Base-by-base conservation (phyloP, 495 filamentous ascomycete genomes). In the Penicilliopsis zonata region DNA sequence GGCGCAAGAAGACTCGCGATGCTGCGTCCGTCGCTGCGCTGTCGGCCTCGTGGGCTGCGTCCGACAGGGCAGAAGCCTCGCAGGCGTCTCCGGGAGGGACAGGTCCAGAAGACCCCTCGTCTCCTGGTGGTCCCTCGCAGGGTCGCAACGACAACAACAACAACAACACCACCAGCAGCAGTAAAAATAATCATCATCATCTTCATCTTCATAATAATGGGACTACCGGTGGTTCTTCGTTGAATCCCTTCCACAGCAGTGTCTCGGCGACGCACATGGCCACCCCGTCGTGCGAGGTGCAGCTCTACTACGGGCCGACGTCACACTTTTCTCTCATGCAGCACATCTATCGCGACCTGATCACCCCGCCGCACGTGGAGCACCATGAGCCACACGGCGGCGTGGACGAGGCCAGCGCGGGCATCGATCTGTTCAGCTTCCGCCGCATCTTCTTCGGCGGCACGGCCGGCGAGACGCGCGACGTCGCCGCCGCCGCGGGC, bases 321-420 rank as follows among this genome's bases (percentile, higher is more conserved):
- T 65, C 62, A 3, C 56, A 64, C 33, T 67, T 67, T 34, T 44
- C 60, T 1, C 52, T 67, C 0, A 60, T 65, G 51, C 57, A 63
- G 26, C 51, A 63, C 22, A 47, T 65, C 19, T 62, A 67, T 31
- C 44, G 56, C 5, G 58, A 57, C 24, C 39, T 65, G 8, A 39
- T 58, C 13, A 42, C 46, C n/a, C 36, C 43, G 1, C 27, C 42
- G n/a, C 38, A 40, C n/a, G 33, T 40, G 10, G 36, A 41, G 17
- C 21, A 24, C 6, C n/a, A 7, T n/a, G 36, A 41, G 13, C 47
- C 50, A 1, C 49, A 49, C 9, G 44, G 49, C 10, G 51, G 54
- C 16, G 59, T 65, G 0, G 55, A 63, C 30, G 62, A 67, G 48
- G 62, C 54, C 6, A 50, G 57, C 5, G 55, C 60, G 3, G 61